Evolutionary conservation across 257 asterid species (phyloP).

Genomic region (Phtheirospermum japonicum): DNA sequence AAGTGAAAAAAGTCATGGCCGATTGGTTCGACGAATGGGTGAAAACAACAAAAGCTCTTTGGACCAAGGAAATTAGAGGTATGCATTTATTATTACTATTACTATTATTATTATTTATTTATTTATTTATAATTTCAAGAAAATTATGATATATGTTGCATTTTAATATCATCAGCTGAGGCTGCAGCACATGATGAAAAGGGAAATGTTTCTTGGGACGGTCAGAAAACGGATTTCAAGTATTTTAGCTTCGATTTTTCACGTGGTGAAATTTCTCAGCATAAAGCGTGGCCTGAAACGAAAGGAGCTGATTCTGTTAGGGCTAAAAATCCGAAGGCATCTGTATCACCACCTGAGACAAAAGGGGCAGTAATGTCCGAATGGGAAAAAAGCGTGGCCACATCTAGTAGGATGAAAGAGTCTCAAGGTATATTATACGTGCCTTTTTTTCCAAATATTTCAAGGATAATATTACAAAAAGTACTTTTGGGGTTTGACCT

Average conservation of each 20-base stretch:
- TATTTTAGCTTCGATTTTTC: slow-evolving; percentile 15
- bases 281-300: slow-evolving; percentile 10
- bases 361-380: slow-evolving; percentile 15
- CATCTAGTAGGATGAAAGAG: slow-evolving; percentile 16
- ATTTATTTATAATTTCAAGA: background rate
- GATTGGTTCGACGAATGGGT: slow-evolving; percentile 45
- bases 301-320: slow-evolving; percentile 8
- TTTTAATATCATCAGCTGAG: slow-evolving; percentile 6
- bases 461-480: background rate
- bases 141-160: background rate
- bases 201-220: slow-evolving; percentile 14
- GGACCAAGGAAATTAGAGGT: slow-evolving; percentile 47
- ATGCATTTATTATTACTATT: background rate
- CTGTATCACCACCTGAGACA: slow-evolving; percentile 14
- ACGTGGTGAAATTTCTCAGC: slow-evolving; percentile 26
- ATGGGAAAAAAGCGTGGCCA: slow-evolving; percentile 21
- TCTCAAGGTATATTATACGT: slow-evolving; percentile 27
- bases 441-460: background rate
- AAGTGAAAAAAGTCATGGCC: slow-evolving; percentile 44
- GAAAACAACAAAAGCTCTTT: slow-evolving; percentile 38
- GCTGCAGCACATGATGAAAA: slow-evolving; percentile 25
- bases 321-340: background rate
- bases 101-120: background rate
- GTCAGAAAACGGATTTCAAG: slow-evolving; percentile 19
- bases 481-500: background rate